phyloP scores from a whole-genome alignment of 1,284 basidiomycete genomes.

The Ustilago trichophora region DNA sequence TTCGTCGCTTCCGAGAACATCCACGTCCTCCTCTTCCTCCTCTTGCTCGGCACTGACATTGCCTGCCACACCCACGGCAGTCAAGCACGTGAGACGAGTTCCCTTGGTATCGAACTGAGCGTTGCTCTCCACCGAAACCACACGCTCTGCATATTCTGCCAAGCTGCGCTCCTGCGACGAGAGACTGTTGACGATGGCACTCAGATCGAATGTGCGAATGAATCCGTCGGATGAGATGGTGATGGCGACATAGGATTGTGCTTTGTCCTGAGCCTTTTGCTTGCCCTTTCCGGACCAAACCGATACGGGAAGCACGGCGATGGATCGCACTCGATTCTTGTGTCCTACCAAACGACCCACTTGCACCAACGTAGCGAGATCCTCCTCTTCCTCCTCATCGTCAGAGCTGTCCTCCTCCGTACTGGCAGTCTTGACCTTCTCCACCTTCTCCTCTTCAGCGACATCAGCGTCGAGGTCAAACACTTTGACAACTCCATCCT shows the following conservation, averaged over 20 bases:
- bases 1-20: conserved; percentile 33
- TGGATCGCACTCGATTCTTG: conserved; percentile 56
- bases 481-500: conserved; percentile 48
- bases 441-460: neutral
- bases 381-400: conserved; percentile 26
- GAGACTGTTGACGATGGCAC: conserved; percentile 23
- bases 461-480: conserved; percentile 50
- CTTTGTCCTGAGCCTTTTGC: conserved; percentile 7
- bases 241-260: conserved; percentile 31
- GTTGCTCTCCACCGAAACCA: conserved; percentile 33
- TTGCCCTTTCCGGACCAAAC: conserved; percentile 10
- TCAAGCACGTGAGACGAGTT: conserved; percentile 61
- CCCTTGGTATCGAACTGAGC: conserved; percentile 58
- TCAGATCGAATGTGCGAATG: conserved; percentile 61
- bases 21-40: conserved; percentile 38
- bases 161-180: conserved; percentile 2
- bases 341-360: conserved; percentile 59
- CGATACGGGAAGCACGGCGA: conserved; percentile 36
- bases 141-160: conserved; percentile 4
- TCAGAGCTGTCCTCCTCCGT: conserved; percentile 12
- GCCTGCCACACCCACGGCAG: conserved; percentile 47
- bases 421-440: conserved; percentile 16
- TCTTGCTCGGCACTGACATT: conserved; percentile 11
- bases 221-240: conserved; percentile 65
- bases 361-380: conserved; percentile 40